Evolutionary conservation across 2,329 filamentous ascomycete species (phyloP).

Genomic region (Allantophomopsis lycopodina): DNA sequence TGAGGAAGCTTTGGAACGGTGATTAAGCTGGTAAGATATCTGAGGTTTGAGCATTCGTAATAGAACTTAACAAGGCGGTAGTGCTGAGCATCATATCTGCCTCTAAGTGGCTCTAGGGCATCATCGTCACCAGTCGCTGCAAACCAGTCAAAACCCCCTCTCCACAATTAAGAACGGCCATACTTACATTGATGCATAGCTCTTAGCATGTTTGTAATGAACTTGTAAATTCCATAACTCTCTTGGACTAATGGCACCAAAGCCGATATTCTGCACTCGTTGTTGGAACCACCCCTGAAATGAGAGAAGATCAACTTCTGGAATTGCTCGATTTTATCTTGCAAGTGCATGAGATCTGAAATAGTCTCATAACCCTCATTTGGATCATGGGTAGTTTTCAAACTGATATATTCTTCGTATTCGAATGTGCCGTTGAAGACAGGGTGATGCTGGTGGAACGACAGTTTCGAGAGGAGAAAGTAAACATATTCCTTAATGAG

Average conservation of each 20-base stretch:
- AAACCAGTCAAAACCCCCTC: conserved; percentile 5
- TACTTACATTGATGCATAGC: conserved; percentile 87
- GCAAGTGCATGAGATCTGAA: conserved; percentile 86
- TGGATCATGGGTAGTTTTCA: conserved; percentile 96
- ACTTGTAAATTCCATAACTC: conserved; percentile 99
- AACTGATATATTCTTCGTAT: conserved; percentile 96
- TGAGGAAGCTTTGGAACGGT: conserved; percentile 92
- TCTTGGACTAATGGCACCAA: conserved; percentile 90
- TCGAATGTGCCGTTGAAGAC: conserved; percentile 99
- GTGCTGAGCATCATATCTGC: conserved; percentile 88
- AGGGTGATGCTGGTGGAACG: conserved; percentile 92
- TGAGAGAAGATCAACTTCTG: conserved; percentile 98
- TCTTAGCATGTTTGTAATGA: conserved; percentile 96
- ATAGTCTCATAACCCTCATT: conserved; percentile 98
- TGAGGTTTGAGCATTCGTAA: conserved; percentile 95
- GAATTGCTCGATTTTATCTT: conserved; percentile 97
- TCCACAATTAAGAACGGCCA: not conserved
- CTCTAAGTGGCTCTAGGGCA: conserved; percentile 74
- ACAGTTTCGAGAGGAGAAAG: conserved; percentile 85
- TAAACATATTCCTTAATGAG: conserved; percentile 95
- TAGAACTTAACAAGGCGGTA: conserved; percentile 96
- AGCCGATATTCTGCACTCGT: conserved; percentile 91
- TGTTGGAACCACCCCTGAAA: conserved; percentile 82
- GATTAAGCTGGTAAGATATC: conserved; percentile 91
- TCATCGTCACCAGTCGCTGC: conserved; percentile 84